Conservation (phyloP, 1,139 yeast genomes). For the Hemisphaericaspora xylanilytica region DNA sequence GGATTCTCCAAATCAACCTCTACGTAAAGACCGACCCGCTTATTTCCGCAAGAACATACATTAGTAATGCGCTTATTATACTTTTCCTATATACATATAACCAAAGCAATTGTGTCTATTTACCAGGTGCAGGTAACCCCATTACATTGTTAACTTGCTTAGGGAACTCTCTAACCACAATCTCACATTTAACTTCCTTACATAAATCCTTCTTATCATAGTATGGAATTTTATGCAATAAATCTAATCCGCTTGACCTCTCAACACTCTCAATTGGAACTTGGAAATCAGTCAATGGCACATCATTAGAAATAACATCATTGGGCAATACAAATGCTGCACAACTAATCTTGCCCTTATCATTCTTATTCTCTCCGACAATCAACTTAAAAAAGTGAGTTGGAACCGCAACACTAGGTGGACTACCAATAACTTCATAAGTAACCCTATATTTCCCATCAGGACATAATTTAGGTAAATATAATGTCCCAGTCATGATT, state of each 20-base stretch:
- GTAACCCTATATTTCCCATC: constrained; percentile 69
- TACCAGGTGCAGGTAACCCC: constrained; percentile 19
- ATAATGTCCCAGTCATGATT: constrained; percentile 90
- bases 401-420: constrained; percentile 96
- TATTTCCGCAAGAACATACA: too few species aligned
- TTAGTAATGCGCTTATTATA: too few species aligned
- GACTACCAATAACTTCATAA: constrained; percentile 94
- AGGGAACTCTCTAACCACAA: constrained; percentile 79
- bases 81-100: background rate
- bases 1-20: too few species aligned
- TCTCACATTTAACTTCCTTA: constrained; percentile 73
- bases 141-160: constrained; percentile 38
- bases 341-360: constrained; percentile 58
- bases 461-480: constrained; percentile 71
- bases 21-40: too few species aligned
- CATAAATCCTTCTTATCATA: constrained; percentile 67
- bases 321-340: constrained; percentile 96
- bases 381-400: constrained; percentile 92
- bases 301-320: constrained; percentile 63
- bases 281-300: constrained; percentile 71
- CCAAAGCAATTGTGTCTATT: background rate
- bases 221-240: constrained; percentile 66
- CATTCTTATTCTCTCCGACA: constrained; percentile 66
- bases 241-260: constrained; percentile 78
- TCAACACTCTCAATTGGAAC: constrained; percentile 92